Evolutionary conservation across 257 asterid species (phyloP).

Genomic region (Nicotiana attenuata): DNA sequence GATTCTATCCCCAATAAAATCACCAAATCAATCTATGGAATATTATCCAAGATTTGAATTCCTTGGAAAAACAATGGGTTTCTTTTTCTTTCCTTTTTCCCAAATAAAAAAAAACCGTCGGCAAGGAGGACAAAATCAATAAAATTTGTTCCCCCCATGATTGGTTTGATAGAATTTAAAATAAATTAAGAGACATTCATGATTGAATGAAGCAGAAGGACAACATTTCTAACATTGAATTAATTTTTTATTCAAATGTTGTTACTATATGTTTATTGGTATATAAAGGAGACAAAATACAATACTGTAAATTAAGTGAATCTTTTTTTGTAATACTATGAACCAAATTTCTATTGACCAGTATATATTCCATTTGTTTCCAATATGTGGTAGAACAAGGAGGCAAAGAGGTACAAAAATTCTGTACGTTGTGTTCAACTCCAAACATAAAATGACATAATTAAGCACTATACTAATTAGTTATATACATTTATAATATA

Average conservation of each 20-base stretch:
- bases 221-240: neutral
- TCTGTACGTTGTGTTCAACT: neutral
- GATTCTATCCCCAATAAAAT: too few relatives aligned
- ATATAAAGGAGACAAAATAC: neutral
- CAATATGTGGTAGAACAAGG: neutral
- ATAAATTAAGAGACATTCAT: neutral
- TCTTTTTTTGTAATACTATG: neutral
- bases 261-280: neutral
- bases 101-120: neutral
- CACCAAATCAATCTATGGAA: too few relatives aligned
- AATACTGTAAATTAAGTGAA: neutral
- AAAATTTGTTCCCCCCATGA: neutral
- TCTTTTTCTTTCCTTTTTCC: neutral
- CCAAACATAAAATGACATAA: neutral
- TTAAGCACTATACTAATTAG: neutral
- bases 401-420: neutral
- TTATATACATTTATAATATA: too few relatives aligned
- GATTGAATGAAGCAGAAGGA: neutral
- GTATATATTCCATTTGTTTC: neutral
- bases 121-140: neutral
- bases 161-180: neutral
- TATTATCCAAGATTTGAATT: neutral
- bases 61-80: neutral
- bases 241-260: too few relatives aligned
- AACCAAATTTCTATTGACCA: neutral